phyloP scores from a whole-genome alignment of 352 stramenopile species.

The Pythium chondricola region DNA sequence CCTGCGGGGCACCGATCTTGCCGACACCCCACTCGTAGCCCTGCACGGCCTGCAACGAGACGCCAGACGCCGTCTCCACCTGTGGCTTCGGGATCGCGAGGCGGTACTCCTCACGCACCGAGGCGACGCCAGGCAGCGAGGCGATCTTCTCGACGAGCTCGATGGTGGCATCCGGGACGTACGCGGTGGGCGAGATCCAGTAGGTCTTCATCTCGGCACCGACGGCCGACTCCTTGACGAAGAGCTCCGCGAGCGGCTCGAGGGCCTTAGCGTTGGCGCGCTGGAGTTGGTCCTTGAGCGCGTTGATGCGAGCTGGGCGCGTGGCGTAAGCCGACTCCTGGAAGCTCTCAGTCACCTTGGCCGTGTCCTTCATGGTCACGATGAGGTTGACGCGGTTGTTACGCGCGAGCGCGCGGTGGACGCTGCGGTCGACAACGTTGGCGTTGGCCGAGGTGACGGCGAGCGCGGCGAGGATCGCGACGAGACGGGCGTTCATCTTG shows the following conservation, averaged over 20 bases:
- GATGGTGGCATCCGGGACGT: conserved; percentile 34
- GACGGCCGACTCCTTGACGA: conserved; percentile 12
- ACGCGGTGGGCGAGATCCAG: conserved; percentile 60
- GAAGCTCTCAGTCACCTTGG: conserved; percentile 16
- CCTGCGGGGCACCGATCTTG: conserved; percentile 40
- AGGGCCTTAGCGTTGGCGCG: conserved; percentile 1
- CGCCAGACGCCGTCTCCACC: conserved; percentile 8
- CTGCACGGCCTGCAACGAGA: conserved; percentile 14
- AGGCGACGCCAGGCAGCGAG: conserved; percentile 29
- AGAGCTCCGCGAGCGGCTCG: conserved; percentile 14
- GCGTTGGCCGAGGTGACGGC: background rate
- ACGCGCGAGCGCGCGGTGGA: background rate
- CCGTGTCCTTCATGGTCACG: conserved; percentile 22
- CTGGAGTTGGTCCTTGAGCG: background rate
- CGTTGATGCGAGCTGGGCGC: conserved; percentile 15
- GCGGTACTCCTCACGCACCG: conserved; percentile 24
- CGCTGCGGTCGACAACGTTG: background rate
- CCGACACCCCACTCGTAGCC: conserved; percentile 40
- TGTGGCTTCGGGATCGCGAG: conserved; percentile 25
- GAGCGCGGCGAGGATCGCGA: background rate
- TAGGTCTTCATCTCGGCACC: conserved; percentile 24
- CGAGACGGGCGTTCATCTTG: no score
- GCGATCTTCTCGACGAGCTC: conserved; percentile 40
- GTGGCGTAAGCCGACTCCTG: conserved; percentile 11
- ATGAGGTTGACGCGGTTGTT: conserved; percentile 29